Evolutionary conservation across 139 green algal genomes (phyloP).

Genomic region (Haematococcus sp.): DNA sequence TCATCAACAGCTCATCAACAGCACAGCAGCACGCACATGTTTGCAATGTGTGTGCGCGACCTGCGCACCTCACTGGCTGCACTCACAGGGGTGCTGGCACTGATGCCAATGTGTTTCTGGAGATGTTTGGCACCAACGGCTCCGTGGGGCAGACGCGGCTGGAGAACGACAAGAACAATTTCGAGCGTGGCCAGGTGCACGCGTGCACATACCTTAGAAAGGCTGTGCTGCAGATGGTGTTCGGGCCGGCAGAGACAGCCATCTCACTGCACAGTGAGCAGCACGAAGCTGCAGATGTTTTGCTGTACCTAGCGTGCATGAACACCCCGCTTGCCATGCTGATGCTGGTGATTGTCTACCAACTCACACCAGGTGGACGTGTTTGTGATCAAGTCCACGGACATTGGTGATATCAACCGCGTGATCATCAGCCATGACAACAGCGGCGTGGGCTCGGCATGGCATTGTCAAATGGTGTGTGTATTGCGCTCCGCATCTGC

Average conservation of each 20-base stretch:
- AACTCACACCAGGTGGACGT: too few relatives aligned
- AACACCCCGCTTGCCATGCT: too few relatives aligned
- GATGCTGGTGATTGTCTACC: too few relatives aligned
- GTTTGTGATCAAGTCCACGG: conserved; percentile 48
- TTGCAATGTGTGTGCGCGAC: neutral
- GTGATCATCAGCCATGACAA: conserved; percentile 46
- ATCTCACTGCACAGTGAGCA: neutral
- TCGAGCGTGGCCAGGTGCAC: conserved; percentile 37
- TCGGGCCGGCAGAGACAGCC: neutral
- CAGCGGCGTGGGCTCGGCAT: conserved; percentile 9
- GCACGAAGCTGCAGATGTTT: too few relatives aligned
- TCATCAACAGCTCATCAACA: too few relatives aligned
- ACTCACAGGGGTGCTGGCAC: conserved; percentile 33
- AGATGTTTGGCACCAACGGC: conserved; percentile 27
- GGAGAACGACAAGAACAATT: conserved; percentile 37
- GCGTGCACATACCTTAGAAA: neutral
- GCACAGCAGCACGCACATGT: neutral
- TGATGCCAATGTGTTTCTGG: conserved; percentile 39
- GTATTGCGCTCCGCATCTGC: too few relatives aligned
- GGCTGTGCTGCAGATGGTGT: too few relatives aligned
- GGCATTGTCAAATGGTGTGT: conserved; percentile 4
- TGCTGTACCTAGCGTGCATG: too few relatives aligned
- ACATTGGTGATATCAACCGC: conserved; percentile 38
- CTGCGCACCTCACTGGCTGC: neutral
- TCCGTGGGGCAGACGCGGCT: conserved; percentile 19